Base-by-base conservation (phyloP, 148 eudicot species). In the Cornus controversa region DNA sequence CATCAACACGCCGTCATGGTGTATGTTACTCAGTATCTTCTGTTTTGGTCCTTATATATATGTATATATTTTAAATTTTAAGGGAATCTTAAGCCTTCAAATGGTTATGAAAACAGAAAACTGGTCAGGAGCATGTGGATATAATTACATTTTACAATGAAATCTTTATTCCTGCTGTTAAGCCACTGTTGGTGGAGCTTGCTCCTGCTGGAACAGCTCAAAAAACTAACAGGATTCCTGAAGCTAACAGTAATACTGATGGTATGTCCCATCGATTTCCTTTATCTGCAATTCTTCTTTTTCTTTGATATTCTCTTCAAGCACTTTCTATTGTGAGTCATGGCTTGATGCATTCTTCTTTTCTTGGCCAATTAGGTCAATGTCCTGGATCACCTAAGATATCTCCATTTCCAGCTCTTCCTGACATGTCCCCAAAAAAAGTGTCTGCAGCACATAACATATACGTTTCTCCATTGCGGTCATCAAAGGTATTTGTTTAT, bases 381-480 rank as follows among this genome's bases (percentile, higher is more conserved):
- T 79, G 88, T 77, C 97, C 97, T 53, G 89, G 84, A 78, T 96
- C 99, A 67, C 99, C 98, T 1, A 93, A 82, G 80, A 26, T 88
- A 82, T 89, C 98, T 57, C 67, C 91, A 65, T 96, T 96, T 80
- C 97, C 99, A 42, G 91, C 86, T 78, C 95, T 96, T 67, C 99
- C 99, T 60, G 99, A 96, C 73, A 93, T 93, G 98, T 96, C 99
- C 31, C 99, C 99, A 5, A 96, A 92, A 89, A 96, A 96, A 77
- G 95, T 96, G 47, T 92, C 97, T 24, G 85, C 92, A 2, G 86
- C 76, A 25, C 98, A 92, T 69, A 96, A 96, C 82, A 94, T 96
- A 31, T 96, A 93, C 27, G 98, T 96, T 64, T 93, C 98, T 64
- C 99, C 99, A 8, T 84, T 96, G 82, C 91, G 98, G 73, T 92